These are phyloP conservation scores for Eucalyptus cloeziana DNA, from an alignment of 345 rosid species.

Conservation along the genomic window DNA sequence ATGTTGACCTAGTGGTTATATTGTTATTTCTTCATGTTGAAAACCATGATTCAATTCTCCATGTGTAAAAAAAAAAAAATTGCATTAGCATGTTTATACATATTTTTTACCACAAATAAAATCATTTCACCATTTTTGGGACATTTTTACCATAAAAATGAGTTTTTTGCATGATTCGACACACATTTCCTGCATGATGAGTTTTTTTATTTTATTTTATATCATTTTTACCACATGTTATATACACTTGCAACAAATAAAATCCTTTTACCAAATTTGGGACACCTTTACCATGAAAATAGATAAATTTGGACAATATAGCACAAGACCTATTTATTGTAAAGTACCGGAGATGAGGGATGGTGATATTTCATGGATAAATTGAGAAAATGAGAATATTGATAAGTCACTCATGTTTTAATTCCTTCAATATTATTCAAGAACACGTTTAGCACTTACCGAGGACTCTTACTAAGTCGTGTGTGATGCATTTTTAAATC, in stretches of 20 bases:
- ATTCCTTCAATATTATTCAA: not conserved
- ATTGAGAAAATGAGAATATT: not conserved
- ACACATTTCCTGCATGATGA: not conserved
- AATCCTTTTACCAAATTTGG: too few relatives aligned
- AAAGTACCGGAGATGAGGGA: not conserved
- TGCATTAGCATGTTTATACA: not conserved
- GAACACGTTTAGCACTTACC: not conserved
- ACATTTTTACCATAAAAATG: not conserved
- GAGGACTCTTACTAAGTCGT: not conserved
- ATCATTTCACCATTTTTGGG: not conserved
- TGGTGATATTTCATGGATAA: not conserved
- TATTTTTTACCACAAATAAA: not conserved
- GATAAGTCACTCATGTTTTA: not conserved
- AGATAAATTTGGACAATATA: too few relatives aligned
- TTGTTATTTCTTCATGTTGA: not conserved
- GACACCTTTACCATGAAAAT: too few relatives aligned
- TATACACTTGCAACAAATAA: not conserved
- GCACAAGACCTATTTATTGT: not conserved
- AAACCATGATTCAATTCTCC: not conserved
- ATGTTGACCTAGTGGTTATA: not conserved
- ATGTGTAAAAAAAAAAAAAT: too few relatives aligned
- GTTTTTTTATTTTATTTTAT: too few relatives aligned
- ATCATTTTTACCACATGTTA: not conserved
- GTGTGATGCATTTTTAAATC: not conserved
- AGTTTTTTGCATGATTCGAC: not conserved